phyloP scores from a whole-genome alignment of 208 protist species.

The Ichthyophonus hoferi region DNA sequence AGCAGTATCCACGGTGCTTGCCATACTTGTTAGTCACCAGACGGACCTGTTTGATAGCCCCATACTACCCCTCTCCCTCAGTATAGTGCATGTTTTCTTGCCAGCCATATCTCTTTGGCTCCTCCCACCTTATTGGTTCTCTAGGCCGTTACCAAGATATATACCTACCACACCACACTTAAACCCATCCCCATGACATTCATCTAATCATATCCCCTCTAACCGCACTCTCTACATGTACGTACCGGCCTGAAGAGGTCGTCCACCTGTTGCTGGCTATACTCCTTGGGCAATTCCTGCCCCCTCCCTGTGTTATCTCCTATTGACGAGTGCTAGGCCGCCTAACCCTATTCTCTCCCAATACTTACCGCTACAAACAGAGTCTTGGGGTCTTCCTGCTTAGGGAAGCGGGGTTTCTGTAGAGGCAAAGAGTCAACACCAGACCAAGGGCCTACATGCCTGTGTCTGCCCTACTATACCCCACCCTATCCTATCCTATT shows the following conservation, averaged over 20 bases:
- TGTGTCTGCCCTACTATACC: no score
- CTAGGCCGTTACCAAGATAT: no score
- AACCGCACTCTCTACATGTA: neutral
- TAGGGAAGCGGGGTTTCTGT: neutral
- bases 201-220: no score
- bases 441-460: no score
- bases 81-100: no score
- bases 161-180: no score
- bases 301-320: neutral
- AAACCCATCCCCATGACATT: no score
- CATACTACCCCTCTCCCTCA: neutral
- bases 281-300: neutral
- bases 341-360: neutral
- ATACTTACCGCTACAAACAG: conserved; percentile 20
- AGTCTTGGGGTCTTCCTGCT: neutral
- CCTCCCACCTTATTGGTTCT: no score
- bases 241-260: neutral
- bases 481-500: no score
- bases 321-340: no score
- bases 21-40: neutral
- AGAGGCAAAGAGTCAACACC: no score
- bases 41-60: conserved; percentile 4
- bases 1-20: neutral
- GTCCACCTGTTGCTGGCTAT: neutral
- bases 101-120: no score